Percentiles rank a stretch among this genome's conserved stretches.
These are phyloP conservation scores for Smallanthus sonchifolius DNA, from an alignment of 129 eudicot species.

Conservation along the genomic window DNA sequence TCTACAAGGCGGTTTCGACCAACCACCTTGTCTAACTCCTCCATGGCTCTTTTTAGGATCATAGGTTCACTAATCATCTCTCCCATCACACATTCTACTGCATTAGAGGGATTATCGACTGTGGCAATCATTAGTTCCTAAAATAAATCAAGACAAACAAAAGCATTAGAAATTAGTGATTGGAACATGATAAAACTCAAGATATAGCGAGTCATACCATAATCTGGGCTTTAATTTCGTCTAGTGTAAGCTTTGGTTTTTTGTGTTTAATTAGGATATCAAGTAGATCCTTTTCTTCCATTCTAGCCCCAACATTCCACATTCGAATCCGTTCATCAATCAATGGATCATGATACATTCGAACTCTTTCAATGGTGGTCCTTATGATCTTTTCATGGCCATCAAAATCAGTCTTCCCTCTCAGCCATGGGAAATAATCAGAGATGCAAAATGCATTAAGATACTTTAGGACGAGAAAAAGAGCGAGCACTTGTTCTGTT, in stretches of 20 bases:
- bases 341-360: no score
- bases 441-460: no score
- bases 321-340: neutral
- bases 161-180: neutral
- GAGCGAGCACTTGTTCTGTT: no score
- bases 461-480: no score
- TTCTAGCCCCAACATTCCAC: neutral
- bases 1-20: conserved; percentile 21
- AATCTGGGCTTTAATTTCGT: neutral
- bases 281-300: neutral
- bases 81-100: conserved; percentile 26
- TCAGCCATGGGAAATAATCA: no score
- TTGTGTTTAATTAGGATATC: neutral
- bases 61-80: conserved; percentile 11
- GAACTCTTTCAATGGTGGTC: no score
- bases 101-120: neutral
- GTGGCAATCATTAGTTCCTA: neutral
- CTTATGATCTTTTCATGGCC: no score
- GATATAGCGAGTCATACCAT: neutral
- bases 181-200: neutral
- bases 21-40: conserved; percentile 20
- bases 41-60: neutral
- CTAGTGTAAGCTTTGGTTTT: neutral
- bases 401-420: no score
- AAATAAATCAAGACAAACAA: neutral